Base-by-base conservation (phyloP, 2,329 filamentous ascomycete species). In the Uncinocarpus reesii region DNA sequence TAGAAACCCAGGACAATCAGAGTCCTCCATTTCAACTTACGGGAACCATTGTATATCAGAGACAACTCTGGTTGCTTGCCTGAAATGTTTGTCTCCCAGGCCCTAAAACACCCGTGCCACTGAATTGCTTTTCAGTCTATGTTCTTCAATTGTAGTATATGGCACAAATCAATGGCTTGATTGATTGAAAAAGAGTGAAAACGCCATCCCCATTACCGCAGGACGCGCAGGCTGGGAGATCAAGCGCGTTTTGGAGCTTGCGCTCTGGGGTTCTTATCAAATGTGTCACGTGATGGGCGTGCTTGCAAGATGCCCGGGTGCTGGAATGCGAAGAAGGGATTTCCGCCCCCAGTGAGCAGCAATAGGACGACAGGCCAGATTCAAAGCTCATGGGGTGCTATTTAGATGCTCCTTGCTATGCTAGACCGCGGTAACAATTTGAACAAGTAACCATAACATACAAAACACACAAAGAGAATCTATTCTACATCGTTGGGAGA, bases 391-490 rank as follows among this genome's bases (percentile, higher is more conserved):
- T 32, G 24, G 5, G 8, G 24, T 31, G 7, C 8, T 10, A 20
- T 35, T 34, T 16, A 34, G 1, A 24, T 35, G 18, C 20, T 24
- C 16, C 29, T 24, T 43, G 18, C 41, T 29, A 43, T 43, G 28
- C 28, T 20, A 21, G 26, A 42, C 31, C 13, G 26, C 26, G 40
- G 32, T 8, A 36, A 26, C 8, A 24, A 38, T 21, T 18, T 37
- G 20, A 16, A 46, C 7, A 36, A 29, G 38, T 15, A n/a, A n/a
- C n/a, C n/a, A 10, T 36, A 38, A 31, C 29, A 46, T 36, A 46
- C 32, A 46, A 23, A 31, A 29, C 34, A 16, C n/a, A n/a, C 16
- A 38, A 46, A 21, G 24, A 46, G 29, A 38, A 46, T 46, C 43
- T 46, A 46, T 37, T 37, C 43, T 37, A 38, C 43, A 46, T 38